Conservation (phyloP, 2,329 filamentous ascomycete species). For the Phaeoacremonium minimum region DNA sequence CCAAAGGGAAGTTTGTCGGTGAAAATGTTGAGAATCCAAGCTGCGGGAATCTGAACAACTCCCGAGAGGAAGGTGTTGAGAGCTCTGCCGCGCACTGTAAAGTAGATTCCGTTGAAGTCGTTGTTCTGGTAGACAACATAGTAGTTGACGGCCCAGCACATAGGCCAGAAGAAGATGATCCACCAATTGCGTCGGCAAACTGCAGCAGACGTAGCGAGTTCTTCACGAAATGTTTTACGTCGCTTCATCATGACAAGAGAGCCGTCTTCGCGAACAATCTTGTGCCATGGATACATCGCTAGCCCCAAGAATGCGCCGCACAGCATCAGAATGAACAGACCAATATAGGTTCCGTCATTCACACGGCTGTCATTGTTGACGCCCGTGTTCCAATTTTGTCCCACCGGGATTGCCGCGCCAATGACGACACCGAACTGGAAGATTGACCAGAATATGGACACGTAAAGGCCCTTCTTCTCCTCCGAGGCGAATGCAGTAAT, state of each 20-base stretch:
- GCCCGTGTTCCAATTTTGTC: conserved; percentile 12
- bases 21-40: conserved; percentile 58
- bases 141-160: conserved; percentile 81
- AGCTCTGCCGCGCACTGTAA: conserved; percentile 70
- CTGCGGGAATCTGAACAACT: conserved; percentile 67
- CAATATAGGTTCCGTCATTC: conserved; percentile 16
- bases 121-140: conserved; percentile 75
- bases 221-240: conserved; percentile 9
- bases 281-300: conserved; percentile 11
- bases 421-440: conserved; percentile 18
- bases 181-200: conserved; percentile 10
- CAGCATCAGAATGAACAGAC: conserved; percentile 19
- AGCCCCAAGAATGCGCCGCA: conserved; percentile 10
- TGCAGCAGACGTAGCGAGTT: conserved; percentile 4
- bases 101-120: conserved; percentile 64
- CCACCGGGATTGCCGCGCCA: conserved; percentile 18
- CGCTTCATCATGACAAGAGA: conserved; percentile 10
- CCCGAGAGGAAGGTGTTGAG: conserved; percentile 71
- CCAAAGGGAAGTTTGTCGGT: conserved; percentile 54
- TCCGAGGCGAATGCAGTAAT: conserved; percentile 13
- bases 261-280: conserved; percentile 13
- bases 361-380: conserved; percentile 9
- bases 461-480: conserved; percentile 14
- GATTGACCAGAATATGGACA: conserved; percentile 15
- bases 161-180: conserved; percentile 70